Conservation (phyloP, 169 alveolate species). For the Hammondia hammondi region DNA sequence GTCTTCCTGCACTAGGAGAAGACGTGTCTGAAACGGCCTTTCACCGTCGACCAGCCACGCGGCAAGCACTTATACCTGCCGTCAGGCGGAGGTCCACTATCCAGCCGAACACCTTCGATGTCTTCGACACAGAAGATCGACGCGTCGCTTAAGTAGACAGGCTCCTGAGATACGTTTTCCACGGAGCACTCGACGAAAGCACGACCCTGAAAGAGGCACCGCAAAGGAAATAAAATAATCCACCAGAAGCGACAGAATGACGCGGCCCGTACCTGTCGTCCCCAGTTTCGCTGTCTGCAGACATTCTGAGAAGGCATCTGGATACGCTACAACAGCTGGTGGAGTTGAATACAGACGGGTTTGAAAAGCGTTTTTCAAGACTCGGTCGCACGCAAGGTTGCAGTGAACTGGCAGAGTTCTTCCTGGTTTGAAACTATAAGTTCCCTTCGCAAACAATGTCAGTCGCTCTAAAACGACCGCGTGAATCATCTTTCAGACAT, state of each 20-base stretch:
- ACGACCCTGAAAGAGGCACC: conserved; percentile 27
- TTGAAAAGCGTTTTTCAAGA: background rate
- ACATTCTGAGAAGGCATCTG: too few species aligned
- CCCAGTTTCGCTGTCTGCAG: too few species aligned
- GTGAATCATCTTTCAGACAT: too few species aligned
- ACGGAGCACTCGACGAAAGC: conserved; percentile 63
- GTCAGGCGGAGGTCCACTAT: background rate
- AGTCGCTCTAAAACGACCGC: too few species aligned
- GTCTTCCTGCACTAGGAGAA: too few species aligned
- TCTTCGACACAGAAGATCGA: conserved; percentile 61
- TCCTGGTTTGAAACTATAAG: too few species aligned
- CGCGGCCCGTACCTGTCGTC: background rate
- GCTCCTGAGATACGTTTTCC: conserved; percentile 58
- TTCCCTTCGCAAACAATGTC: too few species aligned
- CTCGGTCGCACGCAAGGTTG: background rate
- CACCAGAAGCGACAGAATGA: background rate
- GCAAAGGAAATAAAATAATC: background rate
- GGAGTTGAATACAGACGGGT: background rate
- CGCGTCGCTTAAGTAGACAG: conserved; percentile 60
- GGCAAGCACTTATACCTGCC: background rate
- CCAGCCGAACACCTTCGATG: conserved; percentile 61
- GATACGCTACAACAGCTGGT: too few species aligned
- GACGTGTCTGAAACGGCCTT: too few species aligned
- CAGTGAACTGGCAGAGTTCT: too few species aligned
- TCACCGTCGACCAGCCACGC: background rate